Percentiles rank a stretch among this genome's conserved stretches.
These are phyloP conservation scores for Colletotrichum cereale DNA, from an alignment of 2,329 filamentous ascomycete genomes.

Conservation along the genomic window DNA sequence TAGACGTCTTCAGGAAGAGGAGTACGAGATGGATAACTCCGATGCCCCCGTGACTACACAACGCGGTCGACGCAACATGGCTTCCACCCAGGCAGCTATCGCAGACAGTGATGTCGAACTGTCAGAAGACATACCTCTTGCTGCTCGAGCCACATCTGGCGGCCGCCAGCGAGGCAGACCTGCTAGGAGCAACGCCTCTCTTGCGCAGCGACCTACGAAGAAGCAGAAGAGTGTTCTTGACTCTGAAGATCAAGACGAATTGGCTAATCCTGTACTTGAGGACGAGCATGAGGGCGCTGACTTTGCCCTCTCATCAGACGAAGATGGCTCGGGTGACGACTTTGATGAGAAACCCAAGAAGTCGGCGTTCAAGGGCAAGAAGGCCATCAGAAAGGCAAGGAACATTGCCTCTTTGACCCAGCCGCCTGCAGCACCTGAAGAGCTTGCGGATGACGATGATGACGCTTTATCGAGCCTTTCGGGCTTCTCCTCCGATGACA, in stretches of 20 bases:
- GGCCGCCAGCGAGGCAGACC: slow-evolving; percentile 41
- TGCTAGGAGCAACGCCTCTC: slow-evolving; percentile 49
- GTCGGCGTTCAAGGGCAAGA: slow-evolving; percentile 4
- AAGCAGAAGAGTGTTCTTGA: slow-evolving; percentile 33
- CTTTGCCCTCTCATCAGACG: slow-evolving; percentile 6
- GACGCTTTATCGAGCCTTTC: slow-evolving; percentile 23
- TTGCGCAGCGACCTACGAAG: slow-evolving; percentile 33
- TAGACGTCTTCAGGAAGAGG: slow-evolving; percentile 51
- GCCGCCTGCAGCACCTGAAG: neutral
- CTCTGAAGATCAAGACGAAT: slow-evolving; percentile 36
- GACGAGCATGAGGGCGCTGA: slow-evolving; percentile 33
- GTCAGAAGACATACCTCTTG: slow-evolving; percentile 21
- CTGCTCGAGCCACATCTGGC: slow-evolving; percentile 40
- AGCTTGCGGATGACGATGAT: slow-evolving; percentile 13
- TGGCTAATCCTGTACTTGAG: slow-evolving; percentile 43
- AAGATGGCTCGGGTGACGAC: slow-evolving; percentile 10
- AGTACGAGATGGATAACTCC: slow-evolving; percentile 43
- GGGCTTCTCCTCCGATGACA: neutral
- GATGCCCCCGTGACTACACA: neutral
- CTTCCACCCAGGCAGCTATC: neutral
- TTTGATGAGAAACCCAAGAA: slow-evolving; percentile 4
- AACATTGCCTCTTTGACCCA: neutral
- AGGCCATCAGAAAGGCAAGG: slow-evolving; percentile 11
- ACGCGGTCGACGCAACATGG: slow-evolving; percentile 2
- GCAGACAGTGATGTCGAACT: slow-evolving; percentile 26